A percentile compares a stretch with the other conserved stretches of the same genome.
phyloP scores from a whole-genome alignment of 768 basidiomycete species.

The Serendipita sp. region DNA sequence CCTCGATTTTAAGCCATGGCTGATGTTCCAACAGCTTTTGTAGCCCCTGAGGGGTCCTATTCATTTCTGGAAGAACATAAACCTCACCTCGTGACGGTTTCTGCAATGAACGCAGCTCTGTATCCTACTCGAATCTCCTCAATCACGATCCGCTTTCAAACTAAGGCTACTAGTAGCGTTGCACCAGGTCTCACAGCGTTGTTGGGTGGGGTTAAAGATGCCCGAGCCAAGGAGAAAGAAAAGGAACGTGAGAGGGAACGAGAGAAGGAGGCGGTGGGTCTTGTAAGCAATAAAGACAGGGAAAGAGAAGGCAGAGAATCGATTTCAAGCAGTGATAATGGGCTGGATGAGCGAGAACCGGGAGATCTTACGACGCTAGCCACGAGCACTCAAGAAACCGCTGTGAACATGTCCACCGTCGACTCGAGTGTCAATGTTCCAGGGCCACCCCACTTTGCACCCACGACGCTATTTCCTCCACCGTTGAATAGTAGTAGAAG shows the following conservation, averaged over 20 bases:
- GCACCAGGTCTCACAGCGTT: constrained; percentile 51
- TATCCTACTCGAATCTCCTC: constrained; percentile 50
- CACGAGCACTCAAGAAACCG: neutral
- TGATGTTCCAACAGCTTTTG: constrained; percentile 39
- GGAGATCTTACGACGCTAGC: constrained; percentile 4
- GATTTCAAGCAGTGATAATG: constrained; percentile 68
- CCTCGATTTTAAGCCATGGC: constrained; percentile 3
- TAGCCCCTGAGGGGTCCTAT: constrained; percentile 82
- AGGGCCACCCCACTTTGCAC: constrained; percentile 20
- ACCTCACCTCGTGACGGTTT: constrained; percentile 28
- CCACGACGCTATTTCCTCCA: constrained; percentile 47
- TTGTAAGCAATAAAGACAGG: constrained; percentile 22
- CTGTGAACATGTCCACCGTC: constrained; percentile 15
- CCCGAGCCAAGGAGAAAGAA: neutral
- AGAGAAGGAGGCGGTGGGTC: constrained; percentile 21
- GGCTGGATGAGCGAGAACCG: constrained; percentile 32
- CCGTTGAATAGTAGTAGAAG: constrained; percentile 32
- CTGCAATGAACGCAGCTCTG: constrained; percentile 16
- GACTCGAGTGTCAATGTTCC: constrained; percentile 18
- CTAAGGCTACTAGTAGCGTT: constrained; percentile 24
- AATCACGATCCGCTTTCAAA: constrained; percentile 45
- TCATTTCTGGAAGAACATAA: constrained; percentile 77
- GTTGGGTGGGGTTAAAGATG: constrained; percentile 38
- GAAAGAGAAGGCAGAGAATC: constrained; percentile 43
- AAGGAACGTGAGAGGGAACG: constrained; percentile 5